A percentile compares a stretch with the other conserved stretches of the same genome.
Evolutionary conservation across 768 basidiomycete species (phyloP).

Genomic region (Amanita subjunquillea): DNA sequence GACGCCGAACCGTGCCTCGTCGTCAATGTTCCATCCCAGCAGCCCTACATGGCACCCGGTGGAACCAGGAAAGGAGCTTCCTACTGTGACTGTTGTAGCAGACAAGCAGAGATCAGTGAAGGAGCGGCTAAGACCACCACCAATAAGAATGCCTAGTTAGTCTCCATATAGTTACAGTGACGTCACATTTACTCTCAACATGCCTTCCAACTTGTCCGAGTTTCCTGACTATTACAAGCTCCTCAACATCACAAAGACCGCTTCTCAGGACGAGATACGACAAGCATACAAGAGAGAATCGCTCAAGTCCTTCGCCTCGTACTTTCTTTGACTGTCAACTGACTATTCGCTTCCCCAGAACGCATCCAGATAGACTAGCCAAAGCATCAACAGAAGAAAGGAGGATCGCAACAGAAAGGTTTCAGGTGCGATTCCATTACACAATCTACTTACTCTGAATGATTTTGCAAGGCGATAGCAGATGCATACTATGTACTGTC

Average conservation of each 20-base stretch:
- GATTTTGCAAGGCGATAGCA: constrained; percentile 57
- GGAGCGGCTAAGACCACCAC: constrained; percentile 9
- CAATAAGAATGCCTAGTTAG: not conserved
- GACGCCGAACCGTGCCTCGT: not conserved
- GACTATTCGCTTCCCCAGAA: constrained; percentile 33
- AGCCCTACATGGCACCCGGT: not conserved
- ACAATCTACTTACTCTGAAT: not conserved
- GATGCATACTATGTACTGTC: constrained; percentile 94
- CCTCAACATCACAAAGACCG: constrained; percentile 42
- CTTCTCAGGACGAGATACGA: constrained; percentile 60
- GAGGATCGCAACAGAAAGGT: constrained; percentile 68
- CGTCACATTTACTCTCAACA: constrained; percentile 13
- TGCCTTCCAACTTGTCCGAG: constrained; percentile 44
- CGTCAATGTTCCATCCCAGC: not conserved
- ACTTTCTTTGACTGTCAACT: constrained; percentile 9
- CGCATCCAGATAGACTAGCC: constrained; percentile 78
- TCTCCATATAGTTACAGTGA: constrained; percentile 9
- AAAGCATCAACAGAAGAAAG: constrained; percentile 66
- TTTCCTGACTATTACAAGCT: constrained; percentile 78
- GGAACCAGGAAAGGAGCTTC: not conserved
- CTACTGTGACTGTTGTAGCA: not conserved
- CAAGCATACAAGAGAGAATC: constrained; percentile 78
- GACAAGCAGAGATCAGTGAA: constrained; percentile 1
- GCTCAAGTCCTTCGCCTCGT: constrained; percentile 34
- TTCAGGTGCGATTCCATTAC: constrained; percentile 45